Base-by-base conservation (phyloP, 805 yeast genomes). In the Cyberlindnera maritima region DNA sequence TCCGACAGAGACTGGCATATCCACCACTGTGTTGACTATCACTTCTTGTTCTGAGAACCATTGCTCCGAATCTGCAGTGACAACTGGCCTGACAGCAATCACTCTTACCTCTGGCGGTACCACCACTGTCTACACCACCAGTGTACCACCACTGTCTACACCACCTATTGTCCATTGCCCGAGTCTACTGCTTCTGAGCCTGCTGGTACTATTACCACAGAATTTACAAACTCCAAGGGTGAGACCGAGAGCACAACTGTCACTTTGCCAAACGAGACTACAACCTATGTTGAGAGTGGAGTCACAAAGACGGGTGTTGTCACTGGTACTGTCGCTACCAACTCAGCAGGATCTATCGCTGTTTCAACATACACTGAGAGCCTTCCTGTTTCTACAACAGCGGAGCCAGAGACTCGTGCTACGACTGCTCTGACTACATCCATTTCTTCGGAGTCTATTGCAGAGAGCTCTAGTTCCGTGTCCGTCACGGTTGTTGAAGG, bases 101-200 rank as follows among this genome's bases (percentile, higher is more conserved):
- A 49, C 53, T 2, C 23, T 21, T 2, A 46, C 50, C 1, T 15
- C 19, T 2, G 51, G 57, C 56, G 66, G 65, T 53, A 61, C 55
- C 37, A 59, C 63, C 44, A 65, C 69, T 41, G 58, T 56, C 44
- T 63, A 59, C 64, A 67, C 70, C 53, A 46, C 50, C 4, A n/a
- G n/a, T n/a, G 65, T 53, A 61, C 55, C 37, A 59, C 63, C 44
- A 65, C 69, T 41, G 58, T 56, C 44, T 63, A 59, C 64, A 67
- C 70, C 53, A 46, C 50, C 4, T 49, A 43, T 25, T 49, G 50
- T 34, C 50, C 50, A 37, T 41, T 49, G 17, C 18, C 39, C 5
- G 19, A 17, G 19, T 4, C 12, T 32, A n/a, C 19, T n/a, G 6
- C 31, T 13, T 14, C 31, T 11, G 11, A 11, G 11, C n/a, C 31